Evolutionary conservation across 176 grass and related monocot genomes (phyloP).

Genomic region (Puya raimondii): DNA sequence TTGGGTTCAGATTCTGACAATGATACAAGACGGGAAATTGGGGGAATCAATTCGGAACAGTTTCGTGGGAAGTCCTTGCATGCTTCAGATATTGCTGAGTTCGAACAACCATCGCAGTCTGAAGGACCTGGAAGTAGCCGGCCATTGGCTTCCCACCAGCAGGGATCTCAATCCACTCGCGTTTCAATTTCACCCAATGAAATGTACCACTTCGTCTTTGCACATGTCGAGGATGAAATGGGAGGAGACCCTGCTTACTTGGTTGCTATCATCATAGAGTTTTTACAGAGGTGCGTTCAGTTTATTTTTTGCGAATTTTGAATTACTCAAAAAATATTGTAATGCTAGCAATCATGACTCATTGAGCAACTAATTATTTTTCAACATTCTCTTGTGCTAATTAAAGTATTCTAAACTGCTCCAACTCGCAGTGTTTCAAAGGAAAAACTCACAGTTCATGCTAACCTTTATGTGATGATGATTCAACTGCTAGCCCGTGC

Average conservation of each 20-base stretch:
- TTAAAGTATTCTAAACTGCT: background rate
- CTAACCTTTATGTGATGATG: conserved; percentile 63
- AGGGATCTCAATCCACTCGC: conserved; percentile 37
- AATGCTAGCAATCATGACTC: no score
- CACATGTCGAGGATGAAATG: conserved; percentile 89
- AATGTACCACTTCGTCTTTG: conserved; percentile 79
- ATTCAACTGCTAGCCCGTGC: conserved; percentile 45
- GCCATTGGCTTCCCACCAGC: conserved; percentile 39
- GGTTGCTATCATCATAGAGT: conserved; percentile 69
- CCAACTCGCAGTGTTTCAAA: conserved; percentile 57
- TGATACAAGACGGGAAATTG: conserved; percentile 20
- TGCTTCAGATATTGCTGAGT: conserved; percentile 13
- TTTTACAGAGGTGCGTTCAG: conserved; percentile 55
- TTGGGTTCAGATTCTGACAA: conserved; percentile 53
- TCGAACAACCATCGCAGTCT: conserved; percentile 30
- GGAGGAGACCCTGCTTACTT: conserved; percentile 78
- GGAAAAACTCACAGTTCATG: conserved; percentile 55
- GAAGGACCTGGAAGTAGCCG: conserved; percentile 33
- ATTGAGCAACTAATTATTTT: no score
- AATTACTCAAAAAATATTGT: no score
- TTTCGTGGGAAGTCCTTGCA: conserved; percentile 14
- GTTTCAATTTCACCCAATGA: conserved; percentile 75
- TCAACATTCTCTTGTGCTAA: background rate
- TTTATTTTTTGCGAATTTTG: background rate
- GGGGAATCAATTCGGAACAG: conserved; percentile 6